These are phyloP conservation scores for Coniella vitis DNA, from an alignment of 2,329 filamentous ascomycete species.

Conservation along the genomic window DNA sequence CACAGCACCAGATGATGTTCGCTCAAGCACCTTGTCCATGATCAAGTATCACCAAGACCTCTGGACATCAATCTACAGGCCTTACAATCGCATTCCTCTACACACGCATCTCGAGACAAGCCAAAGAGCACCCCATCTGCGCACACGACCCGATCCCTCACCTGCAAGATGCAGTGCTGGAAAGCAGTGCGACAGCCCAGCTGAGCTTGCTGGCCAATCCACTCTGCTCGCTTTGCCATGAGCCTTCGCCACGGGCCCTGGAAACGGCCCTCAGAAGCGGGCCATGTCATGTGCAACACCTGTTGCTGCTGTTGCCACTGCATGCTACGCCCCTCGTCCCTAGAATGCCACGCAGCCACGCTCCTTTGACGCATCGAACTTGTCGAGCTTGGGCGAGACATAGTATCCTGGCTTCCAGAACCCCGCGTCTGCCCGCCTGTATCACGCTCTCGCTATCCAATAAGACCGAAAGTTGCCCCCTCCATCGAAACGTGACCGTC, in stretches of 20 bases:
- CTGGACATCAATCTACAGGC: no score
- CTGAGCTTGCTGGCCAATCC: not conserved
- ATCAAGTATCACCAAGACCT: no score
- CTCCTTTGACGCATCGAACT: not conserved
- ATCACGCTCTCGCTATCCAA: not conserved
- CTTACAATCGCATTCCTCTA: no score
- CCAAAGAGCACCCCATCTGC: not conserved
- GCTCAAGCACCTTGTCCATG: no score
- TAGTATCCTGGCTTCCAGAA: not conserved
- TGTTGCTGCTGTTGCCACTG: not conserved
- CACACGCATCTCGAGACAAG: not conserved
- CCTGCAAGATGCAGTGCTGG: slow-evolving; percentile 14
- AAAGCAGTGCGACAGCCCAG: slow-evolving; percentile 10
- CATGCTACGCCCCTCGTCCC: not conserved
- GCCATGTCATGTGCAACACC: not conserved
- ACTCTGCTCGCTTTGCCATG: not conserved
- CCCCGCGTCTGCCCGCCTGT: not conserved
- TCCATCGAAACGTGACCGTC: no score
- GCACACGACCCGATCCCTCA: not conserved
- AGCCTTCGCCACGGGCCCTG: no score
- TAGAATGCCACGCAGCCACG: not conserved
- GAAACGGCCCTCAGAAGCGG: not conserved
- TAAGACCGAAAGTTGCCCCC: not conserved
- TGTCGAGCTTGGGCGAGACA: not conserved
- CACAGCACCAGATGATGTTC: no score